Conservation (phyloP, 1,284 basidiomycete species). For the Ceratobasidium theobromae region DNA sequence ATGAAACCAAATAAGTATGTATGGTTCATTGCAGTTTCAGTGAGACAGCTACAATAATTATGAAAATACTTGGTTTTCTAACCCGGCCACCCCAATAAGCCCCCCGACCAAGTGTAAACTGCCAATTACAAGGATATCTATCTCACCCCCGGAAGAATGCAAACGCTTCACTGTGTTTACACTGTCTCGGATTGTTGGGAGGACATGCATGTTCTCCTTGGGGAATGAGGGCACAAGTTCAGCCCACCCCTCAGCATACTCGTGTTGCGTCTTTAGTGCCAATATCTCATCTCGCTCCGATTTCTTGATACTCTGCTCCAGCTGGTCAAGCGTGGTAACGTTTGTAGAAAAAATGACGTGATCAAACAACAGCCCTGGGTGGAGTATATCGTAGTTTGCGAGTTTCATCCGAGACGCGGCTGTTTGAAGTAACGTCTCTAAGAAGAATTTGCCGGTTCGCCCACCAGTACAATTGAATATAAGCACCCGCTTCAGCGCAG, state of each 20-base stretch:
- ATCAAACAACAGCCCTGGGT: constrained; percentile 63
- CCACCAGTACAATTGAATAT: constrained; percentile 97
- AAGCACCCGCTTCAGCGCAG: constrained; percentile 57
- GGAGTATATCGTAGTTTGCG: constrained; percentile 1
- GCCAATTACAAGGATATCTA: constrained; percentile 82
- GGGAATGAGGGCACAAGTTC: constrained; percentile 63
- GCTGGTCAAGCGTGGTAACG: constrained; percentile 56
- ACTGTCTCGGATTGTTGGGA: constrained; percentile 89
- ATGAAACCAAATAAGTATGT: no score
- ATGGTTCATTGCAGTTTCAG: no score
- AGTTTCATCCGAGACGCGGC: constrained; percentile 37
- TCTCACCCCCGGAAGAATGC: constrained; percentile 42
- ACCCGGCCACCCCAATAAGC: constrained; percentile 83
- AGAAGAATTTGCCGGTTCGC: constrained; percentile 74
- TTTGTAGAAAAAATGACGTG: constrained; percentile 94
- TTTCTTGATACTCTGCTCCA: constrained; percentile 62
- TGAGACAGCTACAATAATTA: not conserved
- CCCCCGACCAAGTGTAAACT: constrained; percentile 96
- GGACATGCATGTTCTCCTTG: constrained; percentile 65
- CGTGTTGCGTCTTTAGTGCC: constrained; percentile 72
- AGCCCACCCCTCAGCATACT: constrained; percentile 75
- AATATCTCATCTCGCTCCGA: constrained; percentile 65
- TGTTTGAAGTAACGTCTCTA: constrained; percentile 61
- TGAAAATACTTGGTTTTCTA: constrained; percentile 51
- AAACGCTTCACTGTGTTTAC: constrained; percentile 60